Evolutionary conservation across 2,329 filamentous ascomycete species (phyloP), one percentile per base, ranked within the genome.

Genomic region (Aspergillus awamori): DNA sequence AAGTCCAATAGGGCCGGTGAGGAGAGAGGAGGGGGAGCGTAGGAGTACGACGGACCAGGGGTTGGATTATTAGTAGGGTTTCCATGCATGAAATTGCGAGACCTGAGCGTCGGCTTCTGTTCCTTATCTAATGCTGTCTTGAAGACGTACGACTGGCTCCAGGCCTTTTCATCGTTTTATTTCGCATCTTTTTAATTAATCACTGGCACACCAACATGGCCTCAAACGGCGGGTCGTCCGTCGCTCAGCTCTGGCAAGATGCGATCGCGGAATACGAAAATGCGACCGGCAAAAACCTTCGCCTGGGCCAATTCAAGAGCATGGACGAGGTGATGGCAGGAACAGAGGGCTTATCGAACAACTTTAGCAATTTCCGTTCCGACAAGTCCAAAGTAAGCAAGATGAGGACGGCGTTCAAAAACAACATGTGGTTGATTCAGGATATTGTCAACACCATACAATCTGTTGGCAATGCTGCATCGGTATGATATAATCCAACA

Each of bases 351-450:
- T 41, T 59, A 7, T 33, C 51, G 5, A 48, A 36, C 10, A 43
- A 48, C 20, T 59, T 59, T 41, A 59, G 48, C 8, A 30, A 49
- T 17, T 59, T 59, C n/a, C 57, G 57, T n/a, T 20, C 38, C 26
- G 49, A 59, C 24, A 41, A 43, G 8, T 54, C 57, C 8, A 59
- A 59, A 47, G 17, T 30, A 17, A 51, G 26, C 28, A 59, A 59
- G 17, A 41, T 59, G 28, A 39, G 57, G 8, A 59, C 57, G 17
- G 41, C 57, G 24, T 55, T 59, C 7, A 54, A 59, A 22, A 59
- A 59, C 30, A 59, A 59, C 10, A 17, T 59, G 41, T 55, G 51
- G 41, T 26, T 59, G 11, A 59, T 59, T 15, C 39, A 59, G 41
- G 47, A 30, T 5, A 41, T 59, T 30, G 51, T 59, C 20, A 55